Evolutionary conservation across 768 basidiomycete species (phyloP), one percentile per base, ranked within the genome.

Genomic region (Auriculariales sp.): DNA sequence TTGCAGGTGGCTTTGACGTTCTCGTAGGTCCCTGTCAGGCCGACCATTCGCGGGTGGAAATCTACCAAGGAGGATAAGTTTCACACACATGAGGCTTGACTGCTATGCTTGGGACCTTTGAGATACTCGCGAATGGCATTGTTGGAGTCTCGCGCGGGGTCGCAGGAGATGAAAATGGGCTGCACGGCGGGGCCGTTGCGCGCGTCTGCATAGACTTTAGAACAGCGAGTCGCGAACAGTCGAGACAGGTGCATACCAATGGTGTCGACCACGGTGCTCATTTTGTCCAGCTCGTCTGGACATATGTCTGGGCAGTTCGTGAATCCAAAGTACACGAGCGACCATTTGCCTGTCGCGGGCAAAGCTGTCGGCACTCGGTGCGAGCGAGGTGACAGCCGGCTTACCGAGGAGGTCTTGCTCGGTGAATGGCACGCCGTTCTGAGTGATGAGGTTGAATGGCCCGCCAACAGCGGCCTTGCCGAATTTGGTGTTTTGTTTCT

Each of bases 271-370:
- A 92, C 80, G 0, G 66, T 71, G 11, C 84, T 79, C 68, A 97
- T 79, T 70, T 98, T 98, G 70, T 99, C 95, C 27, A 99, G 72
- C 66, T 98, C 94, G 49, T 93, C 88, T 1, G 95, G 95, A 61
- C 95, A 99, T 49, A 99, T 97, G 65, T 99, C 95, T 4, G 95
- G 94, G 65, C 95, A 99, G 65, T 99, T 94, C 28, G 94, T 93
- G 70, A 98, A 99, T n/a, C 95, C 95, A 66, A 99, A 99, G 68
- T 97, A 89, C 42, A 88, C 74, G 52, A 89, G 67, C 7, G 45
- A 49, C 47, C 46, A 47, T 19, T 49, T 35, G 6, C 34, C 19
- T 25, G 27, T 36, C 11, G 10, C 3, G 17, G 24, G 24, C 14
- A 29, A 12, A 32, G 2, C 31, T 14, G 45, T 5, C 12, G 4